Evolutionary conservation across 352 stramenopile genomes (phyloP).

Genomic region (Phytophthora crassamura): DNA sequence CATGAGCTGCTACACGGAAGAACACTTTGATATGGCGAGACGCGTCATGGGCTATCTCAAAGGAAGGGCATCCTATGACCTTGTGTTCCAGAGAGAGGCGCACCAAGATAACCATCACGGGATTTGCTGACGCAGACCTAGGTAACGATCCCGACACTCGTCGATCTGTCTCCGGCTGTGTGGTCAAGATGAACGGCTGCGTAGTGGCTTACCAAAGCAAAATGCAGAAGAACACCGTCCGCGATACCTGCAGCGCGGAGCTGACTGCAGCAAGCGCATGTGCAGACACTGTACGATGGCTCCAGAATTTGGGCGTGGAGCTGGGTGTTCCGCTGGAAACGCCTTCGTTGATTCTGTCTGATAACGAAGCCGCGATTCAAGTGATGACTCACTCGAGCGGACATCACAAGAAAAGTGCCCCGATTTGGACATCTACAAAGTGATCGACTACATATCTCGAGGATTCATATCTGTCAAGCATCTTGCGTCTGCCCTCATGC

Average conservation of each 20-base stretch:
- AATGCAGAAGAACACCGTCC: slow-evolving; percentile 1
- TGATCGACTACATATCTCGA: slow-evolving; percentile 1
- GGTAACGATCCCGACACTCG: slow-evolving; percentile 1
- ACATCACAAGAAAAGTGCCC: slow-evolving; percentile 2
- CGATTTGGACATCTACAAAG: too few relatives aligned
- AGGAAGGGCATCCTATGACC: too few relatives aligned
- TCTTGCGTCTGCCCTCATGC: neutral
- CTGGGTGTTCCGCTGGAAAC: neutral
- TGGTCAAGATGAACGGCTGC: slow-evolving; percentile 2
- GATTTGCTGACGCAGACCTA: neutral
- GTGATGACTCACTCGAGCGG: neutral
- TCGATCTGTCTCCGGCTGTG: slow-evolving; percentile 1
- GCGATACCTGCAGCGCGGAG: neutral
- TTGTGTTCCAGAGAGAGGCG: too few relatives aligned
- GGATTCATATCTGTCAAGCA: neutral
- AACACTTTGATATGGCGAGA: too few relatives aligned
- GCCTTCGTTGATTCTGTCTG: neutral
- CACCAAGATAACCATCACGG: too few relatives aligned
- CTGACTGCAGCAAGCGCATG: neutral
- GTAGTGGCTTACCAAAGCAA: slow-evolving; percentile 1
- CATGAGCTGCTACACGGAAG: slow-evolving; percentile 2
- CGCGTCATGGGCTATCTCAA: too few relatives aligned
- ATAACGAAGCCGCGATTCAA: slow-evolving; percentile 1
- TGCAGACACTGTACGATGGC: neutral
- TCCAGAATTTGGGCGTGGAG: neutral